Conservation (phyloP, 192 early-diverging fungal species). For the Funneliformis geosporum region DNA sequence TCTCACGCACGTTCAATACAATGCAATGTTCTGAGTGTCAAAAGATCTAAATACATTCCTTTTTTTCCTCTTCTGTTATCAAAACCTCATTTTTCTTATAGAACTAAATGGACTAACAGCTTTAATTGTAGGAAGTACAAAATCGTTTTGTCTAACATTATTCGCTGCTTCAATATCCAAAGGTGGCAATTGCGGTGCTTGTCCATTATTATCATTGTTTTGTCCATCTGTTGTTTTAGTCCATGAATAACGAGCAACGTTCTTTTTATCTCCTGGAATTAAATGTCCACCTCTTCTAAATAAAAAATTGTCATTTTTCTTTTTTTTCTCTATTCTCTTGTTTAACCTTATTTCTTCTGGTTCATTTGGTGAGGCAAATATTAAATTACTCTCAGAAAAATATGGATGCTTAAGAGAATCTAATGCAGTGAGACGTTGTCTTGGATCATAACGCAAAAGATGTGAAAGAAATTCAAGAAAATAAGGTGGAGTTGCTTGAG, state of each 20-base stretch:
- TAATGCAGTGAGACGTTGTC: slow-evolving; percentile 16
- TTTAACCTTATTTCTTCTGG: not conserved
- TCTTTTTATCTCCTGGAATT: slow-evolving; percentile 13
- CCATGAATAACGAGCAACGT: slow-evolving; percentile 6
- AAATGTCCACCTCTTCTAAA: slow-evolving; percentile 6
- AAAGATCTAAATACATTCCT: no score
- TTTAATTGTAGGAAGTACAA: slow-evolving; percentile 16
- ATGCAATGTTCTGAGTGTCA: no score
- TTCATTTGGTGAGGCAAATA: not conserved
- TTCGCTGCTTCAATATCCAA: slow-evolving; percentile 5
- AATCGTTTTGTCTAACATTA: not conserved
- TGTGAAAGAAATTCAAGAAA: slow-evolving; percentile 25
- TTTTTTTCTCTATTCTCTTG: slow-evolving; percentile 3
- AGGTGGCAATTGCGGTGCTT: not conserved
- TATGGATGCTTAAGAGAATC: slow-evolving; percentile 22
- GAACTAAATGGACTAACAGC: not conserved
- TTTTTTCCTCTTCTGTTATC: no score
- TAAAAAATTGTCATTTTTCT: slow-evolving; percentile 13
- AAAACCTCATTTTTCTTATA: no score
- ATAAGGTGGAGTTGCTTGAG: slow-evolving; percentile 1
- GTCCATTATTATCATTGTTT: not conserved
- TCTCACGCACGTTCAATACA: no score
- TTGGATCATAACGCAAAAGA: slow-evolving; percentile 24
- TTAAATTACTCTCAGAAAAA: slow-evolving; percentile 15
- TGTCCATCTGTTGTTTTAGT: slow-evolving; percentile 10